A percentile compares a stretch with the other conserved stretches of the same genome.
Evolutionary conservation across 805 yeast genomes (phyloP).

Genomic region (Crinitomyces ghanaensis): DNA sequence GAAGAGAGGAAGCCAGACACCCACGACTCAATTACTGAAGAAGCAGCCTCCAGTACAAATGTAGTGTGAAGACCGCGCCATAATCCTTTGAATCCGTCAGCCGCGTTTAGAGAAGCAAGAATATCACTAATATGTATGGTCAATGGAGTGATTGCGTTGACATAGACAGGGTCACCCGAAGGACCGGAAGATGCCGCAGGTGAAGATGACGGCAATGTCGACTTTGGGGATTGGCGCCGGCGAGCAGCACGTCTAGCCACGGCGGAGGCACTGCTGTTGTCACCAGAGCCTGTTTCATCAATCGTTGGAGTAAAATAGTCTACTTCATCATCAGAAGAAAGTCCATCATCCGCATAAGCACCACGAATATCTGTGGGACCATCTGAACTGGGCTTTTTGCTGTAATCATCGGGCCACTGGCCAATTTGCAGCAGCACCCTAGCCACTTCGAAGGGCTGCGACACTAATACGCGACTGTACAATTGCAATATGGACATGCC

Average conservation of each 20-base stretch:
- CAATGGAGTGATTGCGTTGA: slow-evolving; percentile 12
- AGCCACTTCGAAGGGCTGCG: slow-evolving; percentile 85
- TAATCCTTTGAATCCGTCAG: slow-evolving; percentile 54
- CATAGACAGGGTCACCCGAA: slow-evolving; percentile 1
- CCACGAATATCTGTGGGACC: slow-evolving; percentile 5
- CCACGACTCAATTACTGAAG: slow-evolving; percentile 81
- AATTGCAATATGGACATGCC: slow-evolving; percentile 51
- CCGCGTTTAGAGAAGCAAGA: slow-evolving; percentile 41
- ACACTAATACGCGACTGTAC: slow-evolving; percentile 54
- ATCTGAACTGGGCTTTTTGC: slow-evolving; percentile 4
- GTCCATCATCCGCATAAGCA: slow-evolving; percentile 20
- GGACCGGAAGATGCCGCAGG: slow-evolving; percentile 5
- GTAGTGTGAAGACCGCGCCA: slow-evolving; percentile 67
- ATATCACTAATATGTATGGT: slow-evolving; percentile 25
- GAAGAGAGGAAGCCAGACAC: slow-evolving; percentile 80
- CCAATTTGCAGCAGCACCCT: slow-evolving; percentile 75
- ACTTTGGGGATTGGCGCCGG: not conserved
- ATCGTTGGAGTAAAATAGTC: slow-evolving; percentile 31
- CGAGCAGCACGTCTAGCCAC: not conserved
- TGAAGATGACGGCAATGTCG: not conserved
- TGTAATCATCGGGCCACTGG: slow-evolving; percentile 22
- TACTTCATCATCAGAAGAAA: slow-evolving; percentile 33
- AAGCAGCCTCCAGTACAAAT: slow-evolving; percentile 63
- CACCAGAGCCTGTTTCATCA: slow-evolving; percentile 9
- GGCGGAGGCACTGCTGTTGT: slow-evolving; percentile 4